A percentile compares a stretch with the other conserved stretches of the same genome.
phyloP scores from a whole-genome alignment of 306 rosid species.

The Lablab purpureus region DNA sequence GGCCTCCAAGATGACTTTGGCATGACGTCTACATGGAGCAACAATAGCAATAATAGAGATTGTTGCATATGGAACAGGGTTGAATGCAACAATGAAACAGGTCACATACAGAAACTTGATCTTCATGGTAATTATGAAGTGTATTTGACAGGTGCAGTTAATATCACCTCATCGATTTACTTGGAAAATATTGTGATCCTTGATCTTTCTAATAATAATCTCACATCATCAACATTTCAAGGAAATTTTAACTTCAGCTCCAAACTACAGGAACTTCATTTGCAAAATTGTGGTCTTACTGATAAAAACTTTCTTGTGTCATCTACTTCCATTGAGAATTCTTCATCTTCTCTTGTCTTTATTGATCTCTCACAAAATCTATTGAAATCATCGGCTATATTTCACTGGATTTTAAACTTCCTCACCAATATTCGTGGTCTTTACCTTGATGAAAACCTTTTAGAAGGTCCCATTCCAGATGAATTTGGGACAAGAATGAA shows the following conservation, averaged over 20 bases:
- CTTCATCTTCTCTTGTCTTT: background rate
- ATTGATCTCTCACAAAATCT: background rate
- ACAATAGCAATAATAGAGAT: background rate
- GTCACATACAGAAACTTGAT: background rate
- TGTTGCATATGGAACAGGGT: background rate
- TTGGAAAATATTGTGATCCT: background rate
- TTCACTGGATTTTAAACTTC: background rate
- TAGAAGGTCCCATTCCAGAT: slow-evolving; percentile 34
- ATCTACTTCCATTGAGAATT: background rate
- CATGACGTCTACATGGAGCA: background rate
- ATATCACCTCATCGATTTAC: background rate
- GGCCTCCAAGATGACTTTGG: background rate
- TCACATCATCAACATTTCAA: background rate
- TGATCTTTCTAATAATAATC: background rate
- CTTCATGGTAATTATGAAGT: background rate
- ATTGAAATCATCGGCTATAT: background rate
- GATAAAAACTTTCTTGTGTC: background rate
- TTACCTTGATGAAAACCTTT: background rate
- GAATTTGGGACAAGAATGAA: slow-evolving; percentile 21
- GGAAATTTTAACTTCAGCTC: background rate
- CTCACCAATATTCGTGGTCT: slow-evolving; percentile 7
- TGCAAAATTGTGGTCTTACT: background rate
- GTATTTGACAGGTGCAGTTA: background rate
- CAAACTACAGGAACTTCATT: background rate
- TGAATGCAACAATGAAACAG: background rate